Evolutionary conservation across 73 alveolate genomes (phyloP).

Genomic region (Uronychia binucleata): DNA sequence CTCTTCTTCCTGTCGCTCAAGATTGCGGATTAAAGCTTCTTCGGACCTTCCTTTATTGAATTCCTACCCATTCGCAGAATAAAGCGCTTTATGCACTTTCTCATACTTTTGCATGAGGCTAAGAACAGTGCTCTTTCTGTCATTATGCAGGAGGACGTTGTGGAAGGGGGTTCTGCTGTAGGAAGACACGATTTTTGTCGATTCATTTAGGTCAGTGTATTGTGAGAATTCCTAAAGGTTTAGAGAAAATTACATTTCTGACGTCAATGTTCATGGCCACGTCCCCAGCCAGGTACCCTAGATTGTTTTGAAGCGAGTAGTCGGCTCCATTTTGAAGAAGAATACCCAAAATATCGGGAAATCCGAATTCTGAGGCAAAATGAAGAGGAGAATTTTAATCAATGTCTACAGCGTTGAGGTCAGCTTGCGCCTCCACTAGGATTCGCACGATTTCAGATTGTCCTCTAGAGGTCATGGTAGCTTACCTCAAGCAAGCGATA

Average conservation of each 20-base stretch:
- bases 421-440: constrained; percentile 75
- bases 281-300: constrained; percentile 52
- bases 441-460: constrained; percentile 68
- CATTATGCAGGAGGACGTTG: constrained; percentile 62
- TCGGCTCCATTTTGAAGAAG: constrained; percentile 45
- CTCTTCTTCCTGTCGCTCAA: constrained; percentile 25
- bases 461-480: too few relatives aligned
- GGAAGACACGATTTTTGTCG: neutral
- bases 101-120: constrained; percentile 47
- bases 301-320: constrained; percentile 22
- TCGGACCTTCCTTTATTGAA: constrained; percentile 7
- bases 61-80: constrained; percentile 25
- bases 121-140: constrained; percentile 46
- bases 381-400: constrained; percentile 92
- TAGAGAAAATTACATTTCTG: too few relatives aligned
- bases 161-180: constrained; percentile 55
- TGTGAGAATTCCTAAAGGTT: constrained; percentile 30
- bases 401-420: constrained; percentile 78
- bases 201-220: neutral
- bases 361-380: constrained; percentile 77
- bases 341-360: constrained; percentile 5
- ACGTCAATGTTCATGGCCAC: constrained; percentile 37
- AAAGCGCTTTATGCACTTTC: constrained; percentile 38
- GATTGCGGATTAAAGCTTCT: constrained; percentile 37
- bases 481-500: constrained; percentile 72